Conservation (phyloP, 495 filamentous ascomycete genomes). For the Elasticomyces elasticus region DNA sequence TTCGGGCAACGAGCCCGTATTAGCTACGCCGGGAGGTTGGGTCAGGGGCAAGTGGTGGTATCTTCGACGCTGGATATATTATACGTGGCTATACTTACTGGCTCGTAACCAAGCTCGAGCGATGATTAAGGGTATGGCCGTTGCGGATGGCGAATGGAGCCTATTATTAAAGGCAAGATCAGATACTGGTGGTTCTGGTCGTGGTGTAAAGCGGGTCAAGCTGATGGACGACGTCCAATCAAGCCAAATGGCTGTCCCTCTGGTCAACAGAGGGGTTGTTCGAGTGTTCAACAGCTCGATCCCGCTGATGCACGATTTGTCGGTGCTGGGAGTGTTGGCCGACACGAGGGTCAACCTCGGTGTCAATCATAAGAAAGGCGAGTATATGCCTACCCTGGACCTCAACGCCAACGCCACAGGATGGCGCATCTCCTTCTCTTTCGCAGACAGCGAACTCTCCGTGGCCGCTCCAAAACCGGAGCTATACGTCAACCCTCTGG, state of each 20-base stretch:
- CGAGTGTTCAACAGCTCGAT: conserved; percentile 4
- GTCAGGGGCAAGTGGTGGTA: conserved; percentile 2
- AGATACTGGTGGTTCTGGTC: not conserved
- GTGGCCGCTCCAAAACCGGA: conserved; percentile 1
- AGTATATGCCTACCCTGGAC: not conserved
- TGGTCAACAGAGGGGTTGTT: conserved; percentile 1
- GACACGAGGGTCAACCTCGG: conserved; percentile 4
- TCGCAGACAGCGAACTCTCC: conserved; percentile 2
- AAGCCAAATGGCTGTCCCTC: conserved; percentile 2
- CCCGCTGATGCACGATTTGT: conserved; percentile 4
- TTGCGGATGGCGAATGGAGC: conserved; percentile 1
- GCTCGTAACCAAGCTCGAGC: conserved; percentile 5
- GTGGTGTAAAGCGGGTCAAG: conserved; percentile 5
- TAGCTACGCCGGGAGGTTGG: not conserved
- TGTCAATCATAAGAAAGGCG: not conserved
- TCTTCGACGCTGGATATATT: conserved; percentile 4
- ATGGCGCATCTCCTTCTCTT: not conserved
- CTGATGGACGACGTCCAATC: conserved; percentile 4
- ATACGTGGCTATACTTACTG: conserved; percentile 4
- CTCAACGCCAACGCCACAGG: not conserved
- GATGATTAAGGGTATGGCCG: conserved; percentile 3
- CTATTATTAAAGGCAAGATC: not conserved
- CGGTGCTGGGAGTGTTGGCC: conserved; percentile 1
- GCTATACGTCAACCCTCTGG: not conserved
- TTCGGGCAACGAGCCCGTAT: conserved; percentile 1